A percentile compares a stretch with the other conserved stretches of the same genome.
phyloP scores from a whole-genome alignment of 306 rosid species.

The Corylus avellana region DNA sequence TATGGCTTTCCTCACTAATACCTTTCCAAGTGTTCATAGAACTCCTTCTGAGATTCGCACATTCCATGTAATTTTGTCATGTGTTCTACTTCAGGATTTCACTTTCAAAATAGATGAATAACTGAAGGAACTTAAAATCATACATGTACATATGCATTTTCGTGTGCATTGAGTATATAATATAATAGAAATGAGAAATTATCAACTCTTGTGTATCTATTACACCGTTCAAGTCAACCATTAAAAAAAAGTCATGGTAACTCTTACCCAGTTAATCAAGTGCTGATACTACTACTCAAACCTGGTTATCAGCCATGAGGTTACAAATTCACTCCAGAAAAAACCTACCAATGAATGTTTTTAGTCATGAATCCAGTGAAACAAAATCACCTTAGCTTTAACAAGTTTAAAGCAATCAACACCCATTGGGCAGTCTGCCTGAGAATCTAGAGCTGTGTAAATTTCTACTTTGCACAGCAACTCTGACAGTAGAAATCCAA shows the following conservation, averaged over 20 bases:
- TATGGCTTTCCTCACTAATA: not conserved
- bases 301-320: not conserved
- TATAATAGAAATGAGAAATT: not conserved
- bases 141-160: not conserved
- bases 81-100: not conserved
- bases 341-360: not conserved
- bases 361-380: not conserved
- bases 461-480: not conserved
- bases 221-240: not conserved
- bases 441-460: not conserved
- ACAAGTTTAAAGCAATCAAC: not conserved
- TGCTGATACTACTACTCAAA: not conserved
- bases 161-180: not conserved
- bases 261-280: not conserved
- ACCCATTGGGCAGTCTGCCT: not conserved
- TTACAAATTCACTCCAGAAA: not conserved
- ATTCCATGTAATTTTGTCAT: not conserved
- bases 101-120: not conserved
- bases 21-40: not conserved
- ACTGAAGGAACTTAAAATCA: not conserved
- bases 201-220: not conserved
- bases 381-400: not conserved
- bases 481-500: not conserved
- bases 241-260: not conserved
- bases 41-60: not conserved